These are phyloP conservation scores for Pisolithus marmoratus DNA, from an alignment of 768 basidiomycete genomes.

Conservation along the genomic window DNA sequence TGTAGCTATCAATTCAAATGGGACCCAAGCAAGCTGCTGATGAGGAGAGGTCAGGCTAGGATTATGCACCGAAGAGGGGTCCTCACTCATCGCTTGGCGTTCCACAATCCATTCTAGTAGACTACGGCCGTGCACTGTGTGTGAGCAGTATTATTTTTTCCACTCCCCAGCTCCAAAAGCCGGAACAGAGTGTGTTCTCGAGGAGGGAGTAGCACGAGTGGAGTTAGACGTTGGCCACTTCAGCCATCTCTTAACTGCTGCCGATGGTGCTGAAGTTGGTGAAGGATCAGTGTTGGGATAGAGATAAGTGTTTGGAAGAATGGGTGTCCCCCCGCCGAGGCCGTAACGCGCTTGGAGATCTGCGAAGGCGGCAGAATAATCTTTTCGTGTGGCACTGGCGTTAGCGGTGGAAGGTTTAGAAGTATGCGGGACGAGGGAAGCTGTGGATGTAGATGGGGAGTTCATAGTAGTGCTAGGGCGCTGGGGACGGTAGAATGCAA, in stretches of 20 bases:
- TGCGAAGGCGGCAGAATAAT: neutral
- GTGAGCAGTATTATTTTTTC: too few species aligned
- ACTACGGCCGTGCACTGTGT: too few species aligned
- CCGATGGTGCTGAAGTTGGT: neutral
- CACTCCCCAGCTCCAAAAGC: neutral
- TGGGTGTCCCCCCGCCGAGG: neutral
- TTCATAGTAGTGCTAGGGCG: neutral
- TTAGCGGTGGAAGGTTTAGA: neutral
- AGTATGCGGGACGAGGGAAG: neutral
- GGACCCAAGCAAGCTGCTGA: too few species aligned
- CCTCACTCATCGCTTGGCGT: too few species aligned
- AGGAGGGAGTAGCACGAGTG: neutral
- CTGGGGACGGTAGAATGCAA: too few species aligned
- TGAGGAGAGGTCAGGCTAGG: too few species aligned
- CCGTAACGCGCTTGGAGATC: neutral
- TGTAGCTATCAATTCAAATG: too few species aligned
- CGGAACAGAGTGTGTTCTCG: neutral
- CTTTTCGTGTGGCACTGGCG: neutral
- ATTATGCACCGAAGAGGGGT: too few species aligned
- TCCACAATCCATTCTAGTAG: too few species aligned
- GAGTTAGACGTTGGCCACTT: neutral
- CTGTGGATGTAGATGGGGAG: neutral
- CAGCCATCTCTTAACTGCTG: neutral
- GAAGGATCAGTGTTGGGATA: too few species aligned
- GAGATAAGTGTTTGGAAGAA: neutral